Base-by-base conservation (phyloP, 768 basidiomycete species). In the Sutorius australiensis region DNA sequence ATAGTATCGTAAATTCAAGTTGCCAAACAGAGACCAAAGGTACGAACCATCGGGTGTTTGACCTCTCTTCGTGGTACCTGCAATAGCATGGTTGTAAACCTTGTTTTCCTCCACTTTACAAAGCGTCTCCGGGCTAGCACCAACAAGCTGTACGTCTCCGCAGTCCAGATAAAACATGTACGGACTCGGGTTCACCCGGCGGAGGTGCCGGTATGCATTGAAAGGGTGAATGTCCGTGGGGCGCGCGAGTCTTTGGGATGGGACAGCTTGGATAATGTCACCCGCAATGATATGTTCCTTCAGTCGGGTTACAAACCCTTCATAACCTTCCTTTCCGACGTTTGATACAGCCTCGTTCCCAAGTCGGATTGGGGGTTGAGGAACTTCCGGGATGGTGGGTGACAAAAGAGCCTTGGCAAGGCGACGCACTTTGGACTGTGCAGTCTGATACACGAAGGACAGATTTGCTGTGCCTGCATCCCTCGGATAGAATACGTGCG, bases 151-250 rank as follows among this genome's bases (percentile, higher is more conserved):
- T 11, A 95, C 67, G 50, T 92, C 92, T 6, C 91, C 90, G 60
- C 93, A 95, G 62, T 98, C 91, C 61, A 99, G 69, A 67, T 94
- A 99, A 73, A 95, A 99, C 95, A 97, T 98, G 72, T 99, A 98
- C 14, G 97, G 97, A 50, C 92, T 95, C 1, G 97, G 97, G 63
- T 99, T 99, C 56, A 98, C 82, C 63, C 95, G 87, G 41, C 97
- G 86, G 41, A 99, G 78, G 49, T 92, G 89, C 46, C 97, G 79
- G 67, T 98, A 99, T 7, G 87, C 93, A 73, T 98, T 99, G 78
- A 99, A 99, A 2, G 97, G 95, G 68, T 98, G 93, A 17, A 99
- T 75, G 17, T 80, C 69, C 0, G 97, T 98, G 33, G 89, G 87
- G 32, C 92, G 82, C 13, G 90, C 75, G 30, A 98, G 76, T 28